phyloP scores from a whole-genome alignment of 768 basidiomycete genomes.

The Amanita rimosa region DNA sequence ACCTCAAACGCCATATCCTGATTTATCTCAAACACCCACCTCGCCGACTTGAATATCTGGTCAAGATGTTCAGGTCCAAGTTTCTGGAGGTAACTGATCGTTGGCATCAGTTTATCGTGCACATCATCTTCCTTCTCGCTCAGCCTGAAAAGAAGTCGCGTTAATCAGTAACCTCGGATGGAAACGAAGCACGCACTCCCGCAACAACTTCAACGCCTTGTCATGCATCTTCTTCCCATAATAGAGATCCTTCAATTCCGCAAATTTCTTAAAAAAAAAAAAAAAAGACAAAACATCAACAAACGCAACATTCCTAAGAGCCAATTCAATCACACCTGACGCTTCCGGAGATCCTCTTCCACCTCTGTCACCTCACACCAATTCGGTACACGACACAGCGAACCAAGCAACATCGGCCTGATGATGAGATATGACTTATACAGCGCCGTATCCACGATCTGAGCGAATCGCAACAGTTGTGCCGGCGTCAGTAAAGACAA shows the following conservation, averaged over 20 bases:
- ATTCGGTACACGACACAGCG: constrained; percentile 83
- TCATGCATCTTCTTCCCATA: constrained; percentile 93
- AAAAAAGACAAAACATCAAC: not conserved
- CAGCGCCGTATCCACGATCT: constrained; percentile 90
- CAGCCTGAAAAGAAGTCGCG: constrained; percentile 35
- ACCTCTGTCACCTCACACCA: constrained; percentile 97
- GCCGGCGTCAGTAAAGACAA: constrained; percentile 66
- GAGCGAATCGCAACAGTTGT: constrained; percentile 79
- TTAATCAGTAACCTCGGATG: not conserved
- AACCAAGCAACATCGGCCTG: constrained; percentile 70
- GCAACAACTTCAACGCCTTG: constrained; percentile 76
- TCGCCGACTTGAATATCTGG: constrained; percentile 71
- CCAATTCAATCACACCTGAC: constrained; percentile 40
- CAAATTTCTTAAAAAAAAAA: constrained; percentile 56
- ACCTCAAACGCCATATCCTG: constrained; percentile 71
- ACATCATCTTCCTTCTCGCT: constrained; percentile 68
- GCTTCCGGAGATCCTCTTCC: constrained; percentile 72
- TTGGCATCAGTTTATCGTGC: constrained; percentile 72
- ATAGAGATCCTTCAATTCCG: constrained; percentile 85
- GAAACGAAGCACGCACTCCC: constrained; percentile 38
- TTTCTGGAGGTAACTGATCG: constrained; percentile 85
- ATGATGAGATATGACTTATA: constrained; percentile 88
- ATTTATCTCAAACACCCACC: constrained; percentile 79
- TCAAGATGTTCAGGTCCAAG: constrained; percentile 74
- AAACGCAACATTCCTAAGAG: not conserved